These are phyloP conservation scores for Mycosphaerella sp. DNA, from an alignment of 2,329 filamentous ascomycete genomes.

Conservation along the genomic window DNA sequence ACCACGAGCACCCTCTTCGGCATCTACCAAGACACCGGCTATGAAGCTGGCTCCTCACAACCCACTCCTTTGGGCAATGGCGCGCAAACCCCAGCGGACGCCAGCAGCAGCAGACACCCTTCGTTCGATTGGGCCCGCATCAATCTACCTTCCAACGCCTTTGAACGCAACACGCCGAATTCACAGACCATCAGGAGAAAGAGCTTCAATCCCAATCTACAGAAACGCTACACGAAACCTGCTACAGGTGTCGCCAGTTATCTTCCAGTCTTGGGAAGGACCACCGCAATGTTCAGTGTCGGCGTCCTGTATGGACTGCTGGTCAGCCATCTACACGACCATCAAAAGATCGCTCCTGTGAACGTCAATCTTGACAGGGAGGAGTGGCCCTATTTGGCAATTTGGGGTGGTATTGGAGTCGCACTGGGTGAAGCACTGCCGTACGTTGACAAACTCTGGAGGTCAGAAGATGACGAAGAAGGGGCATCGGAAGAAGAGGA, in stretches of 20 bases:
- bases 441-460: slow-evolving; percentile 74
- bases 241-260: slow-evolving; percentile 28
- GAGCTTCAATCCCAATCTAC: slow-evolving; percentile 24
- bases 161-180: slow-evolving; percentile 18
- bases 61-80: slow-evolving; percentile 67
- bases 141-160: slow-evolving; percentile 22
- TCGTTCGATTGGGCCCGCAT: slow-evolving; percentile 26
- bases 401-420: slow-evolving; percentile 79
- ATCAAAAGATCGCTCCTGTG: slow-evolving; percentile 57
- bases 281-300: slow-evolving; percentile 63
- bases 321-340: slow-evolving; percentile 71
- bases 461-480: slow-evolving; percentile 46
- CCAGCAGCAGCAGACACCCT: slow-evolving; percentile 17
- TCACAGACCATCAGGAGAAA: slow-evolving; percentile 24
- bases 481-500: slow-evolving; percentile 27
- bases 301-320: slow-evolving; percentile 78
- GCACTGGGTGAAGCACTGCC: slow-evolving; percentile 73
- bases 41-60: slow-evolving; percentile 50
- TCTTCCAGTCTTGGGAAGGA: slow-evolving; percentile 40
- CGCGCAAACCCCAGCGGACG: slow-evolving; percentile 56
- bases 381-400: slow-evolving; percentile 62
- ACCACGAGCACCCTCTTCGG: slow-evolving; percentile 85
- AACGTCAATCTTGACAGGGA: slow-evolving; percentile 52
- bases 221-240: slow-evolving; percentile 15
- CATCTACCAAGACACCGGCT: slow-evolving; percentile 71